These are phyloP conservation scores for Plantago lanceolata DNA, from an alignment of 305 asterid species.

Conservation along the genomic window DNA sequence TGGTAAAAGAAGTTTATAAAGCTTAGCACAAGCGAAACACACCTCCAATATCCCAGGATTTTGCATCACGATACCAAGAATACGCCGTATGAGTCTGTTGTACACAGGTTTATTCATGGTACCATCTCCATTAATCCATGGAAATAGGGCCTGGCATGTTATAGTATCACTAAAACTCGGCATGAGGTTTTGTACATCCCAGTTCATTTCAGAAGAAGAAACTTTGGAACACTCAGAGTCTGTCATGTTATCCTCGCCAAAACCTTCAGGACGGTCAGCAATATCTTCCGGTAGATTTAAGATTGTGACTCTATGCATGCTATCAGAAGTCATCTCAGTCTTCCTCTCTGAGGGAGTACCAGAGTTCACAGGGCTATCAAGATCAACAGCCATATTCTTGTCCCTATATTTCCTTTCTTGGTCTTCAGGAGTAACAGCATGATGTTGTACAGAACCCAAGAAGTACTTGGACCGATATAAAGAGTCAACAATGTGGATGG, in stretches of 20 bases:
- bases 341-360: conserved; percentile 29
- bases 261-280: conserved; percentile 37
- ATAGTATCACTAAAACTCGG: conserved; percentile 35
- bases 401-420: conserved; percentile 30
- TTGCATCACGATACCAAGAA: conserved; percentile 82
- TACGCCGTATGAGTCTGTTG: conserved; percentile 75
- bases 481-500: conserved; percentile 66
- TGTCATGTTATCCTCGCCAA: conserved; percentile 27
- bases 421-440: conserved; percentile 27
- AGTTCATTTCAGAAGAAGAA: conserved; percentile 30
- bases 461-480: conserved; percentile 78
- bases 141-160: conserved; percentile 55
- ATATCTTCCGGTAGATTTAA: conserved; percentile 61
- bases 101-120: conserved; percentile 65
- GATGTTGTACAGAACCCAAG: conserved; percentile 51
- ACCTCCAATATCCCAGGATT: no score
- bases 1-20: no score
- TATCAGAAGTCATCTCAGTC: conserved; percentile 30
- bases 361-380: conserved; percentile 24
- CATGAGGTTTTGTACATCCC: conserved; percentile 28
- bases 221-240: conserved; percentile 32
- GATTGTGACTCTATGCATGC: conserved; percentile 72
- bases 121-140: conserved; percentile 93
- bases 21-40: conserved; percentile 6
- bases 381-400: conserved; percentile 26